Evolutionary conservation across 768 basidiomycete species (phyloP).

Genomic region (Lenzites betulinus): DNA sequence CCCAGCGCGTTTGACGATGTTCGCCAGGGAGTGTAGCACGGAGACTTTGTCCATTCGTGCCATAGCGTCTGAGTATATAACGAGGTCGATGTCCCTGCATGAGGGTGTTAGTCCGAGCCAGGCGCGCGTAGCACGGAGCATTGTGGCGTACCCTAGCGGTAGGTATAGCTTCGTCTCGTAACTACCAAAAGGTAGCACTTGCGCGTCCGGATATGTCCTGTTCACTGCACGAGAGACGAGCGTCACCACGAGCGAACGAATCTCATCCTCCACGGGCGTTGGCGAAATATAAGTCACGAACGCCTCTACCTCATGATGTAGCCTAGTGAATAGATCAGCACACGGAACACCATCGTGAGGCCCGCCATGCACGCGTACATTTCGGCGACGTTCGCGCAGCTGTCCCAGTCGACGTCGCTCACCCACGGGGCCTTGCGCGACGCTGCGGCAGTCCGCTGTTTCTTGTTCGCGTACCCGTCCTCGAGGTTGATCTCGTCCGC

Average conservation of each 20-base stretch:
- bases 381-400: slow-evolving; percentile 78
- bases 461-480: slow-evolving; percentile 56
- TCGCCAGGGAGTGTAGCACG: slow-evolving; percentile 77
- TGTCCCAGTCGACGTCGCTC: slow-evolving; percentile 66
- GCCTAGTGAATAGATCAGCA: slow-evolving; percentile 44
- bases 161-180: slow-evolving; percentile 93
- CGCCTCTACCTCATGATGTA: slow-evolving; percentile 84
- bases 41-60: slow-evolving; percentile 65
- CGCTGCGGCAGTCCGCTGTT: slow-evolving; percentile 51
- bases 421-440: slow-evolving; percentile 68
- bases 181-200: slow-evolving; percentile 86
- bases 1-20: slow-evolving; percentile 67
- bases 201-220: slow-evolving; percentile 73
- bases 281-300: slow-evolving; percentile 90
- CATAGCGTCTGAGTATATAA: slow-evolving; percentile 79
- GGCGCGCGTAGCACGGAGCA: no score
- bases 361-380: slow-evolving; percentile 53
- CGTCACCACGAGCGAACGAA: slow-evolving; percentile 71
- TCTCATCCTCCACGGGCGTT: slow-evolving; percentile 80
- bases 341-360: background rate
- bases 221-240: slow-evolving; percentile 68
- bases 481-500: slow-evolving; percentile 47
- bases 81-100: slow-evolving; percentile 90
- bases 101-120: background rate
- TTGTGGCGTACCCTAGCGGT: slow-evolving; percentile 75